phyloP scores from a whole-genome alignment of 2,329 filamentous ascomycete species.

The Colletotrichum somersetense region DNA sequence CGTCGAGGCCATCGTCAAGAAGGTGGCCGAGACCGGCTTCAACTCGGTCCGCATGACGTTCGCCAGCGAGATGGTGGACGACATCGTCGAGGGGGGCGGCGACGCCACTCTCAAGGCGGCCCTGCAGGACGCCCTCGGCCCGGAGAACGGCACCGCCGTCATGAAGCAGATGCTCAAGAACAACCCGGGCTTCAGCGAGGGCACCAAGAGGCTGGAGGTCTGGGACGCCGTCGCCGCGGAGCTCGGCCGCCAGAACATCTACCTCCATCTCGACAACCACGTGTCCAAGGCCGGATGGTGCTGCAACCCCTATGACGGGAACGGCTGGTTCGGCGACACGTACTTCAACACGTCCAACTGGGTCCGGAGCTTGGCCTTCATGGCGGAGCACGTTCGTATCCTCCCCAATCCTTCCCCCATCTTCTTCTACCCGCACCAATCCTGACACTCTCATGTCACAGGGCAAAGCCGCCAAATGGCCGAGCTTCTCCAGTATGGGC shows the following conservation, averaged over 20 bases:
- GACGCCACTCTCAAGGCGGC: constrained; percentile 54
- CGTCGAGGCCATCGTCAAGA: constrained; percentile 60
- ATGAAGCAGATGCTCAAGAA: constrained; percentile 60
- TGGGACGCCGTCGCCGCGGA: constrained; percentile 68
- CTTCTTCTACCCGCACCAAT: too few species aligned
- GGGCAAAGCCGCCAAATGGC: constrained; percentile 52
- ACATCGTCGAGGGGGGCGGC: constrained; percentile 55
- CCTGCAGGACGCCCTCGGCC: constrained; percentile 56
- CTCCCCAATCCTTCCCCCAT: too few species aligned
- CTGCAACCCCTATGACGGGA: constrained; percentile 59
- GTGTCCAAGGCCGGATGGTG: constrained; percentile 63
- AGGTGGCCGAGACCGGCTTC: constrained; percentile 64
- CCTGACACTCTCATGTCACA: constrained; percentile 34
- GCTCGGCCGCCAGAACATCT: constrained; percentile 60
- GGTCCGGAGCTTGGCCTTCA: constrained; percentile 64
- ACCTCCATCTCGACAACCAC: constrained; percentile 63
- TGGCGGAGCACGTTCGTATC: constrained; percentile 60
- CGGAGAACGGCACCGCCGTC: constrained; percentile 60
- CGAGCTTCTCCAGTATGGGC: constrained; percentile 55
- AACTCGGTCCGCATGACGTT: constrained; percentile 68
- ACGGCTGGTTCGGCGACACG: constrained; percentile 65
- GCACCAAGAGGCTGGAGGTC: constrained; percentile 62
- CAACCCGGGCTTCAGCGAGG: constrained; percentile 62
- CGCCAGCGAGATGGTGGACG: constrained; percentile 68
- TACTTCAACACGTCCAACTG: constrained; percentile 66